phyloP scores from a whole-genome alignment of 352 stramenopile genomes.

The Lagenidium sp. region DNA sequence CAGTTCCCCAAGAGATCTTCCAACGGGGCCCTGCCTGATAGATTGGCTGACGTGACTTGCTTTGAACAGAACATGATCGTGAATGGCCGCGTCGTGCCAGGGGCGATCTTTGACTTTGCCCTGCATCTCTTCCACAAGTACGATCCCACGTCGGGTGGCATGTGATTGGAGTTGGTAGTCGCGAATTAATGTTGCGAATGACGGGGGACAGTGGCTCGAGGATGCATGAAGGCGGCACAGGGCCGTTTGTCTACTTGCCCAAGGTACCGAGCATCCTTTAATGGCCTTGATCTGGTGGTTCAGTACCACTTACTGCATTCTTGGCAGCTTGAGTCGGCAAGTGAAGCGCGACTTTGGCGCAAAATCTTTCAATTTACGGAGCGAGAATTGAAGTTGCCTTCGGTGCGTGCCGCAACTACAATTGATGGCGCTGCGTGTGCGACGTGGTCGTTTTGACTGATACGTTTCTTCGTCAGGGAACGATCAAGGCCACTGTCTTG shows the following conservation, averaged over 20 bases:
- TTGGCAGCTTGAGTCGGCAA: conserved; percentile 88
- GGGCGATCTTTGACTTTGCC: conserved; percentile 92
- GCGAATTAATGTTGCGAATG: too few relatives aligned
- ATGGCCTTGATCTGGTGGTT: too few relatives aligned
- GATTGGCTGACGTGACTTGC: background rate
- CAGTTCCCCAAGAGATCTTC: too few relatives aligned
- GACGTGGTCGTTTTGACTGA: too few relatives aligned
- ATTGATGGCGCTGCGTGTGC: background rate
- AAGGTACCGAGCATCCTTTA: too few relatives aligned
- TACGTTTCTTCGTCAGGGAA: conserved; percentile 23
- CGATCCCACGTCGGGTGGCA: background rate
- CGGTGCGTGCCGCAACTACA: conserved; percentile 19
- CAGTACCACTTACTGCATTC: too few relatives aligned
- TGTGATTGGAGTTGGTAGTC: too few relatives aligned
- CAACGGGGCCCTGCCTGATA: too few relatives aligned
- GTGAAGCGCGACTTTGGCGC: conserved; percentile 94
- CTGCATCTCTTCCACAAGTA: conserved; percentile 95
- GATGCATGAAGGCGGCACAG: conserved; percentile 62
- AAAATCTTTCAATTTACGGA: conserved; percentile 92
- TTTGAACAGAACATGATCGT: conserved; percentile 80
- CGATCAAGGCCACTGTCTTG: conserved; percentile 89
- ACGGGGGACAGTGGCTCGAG: conserved; percentile 37
- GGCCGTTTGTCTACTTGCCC: conserved; percentile 93
- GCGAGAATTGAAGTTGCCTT: conserved; percentile 75
- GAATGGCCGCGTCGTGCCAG: conserved; percentile 79